Evolutionary conservation across 129 eudicot genomes (phyloP).

Genomic region (Smallanthus sonchifolius): DNA sequence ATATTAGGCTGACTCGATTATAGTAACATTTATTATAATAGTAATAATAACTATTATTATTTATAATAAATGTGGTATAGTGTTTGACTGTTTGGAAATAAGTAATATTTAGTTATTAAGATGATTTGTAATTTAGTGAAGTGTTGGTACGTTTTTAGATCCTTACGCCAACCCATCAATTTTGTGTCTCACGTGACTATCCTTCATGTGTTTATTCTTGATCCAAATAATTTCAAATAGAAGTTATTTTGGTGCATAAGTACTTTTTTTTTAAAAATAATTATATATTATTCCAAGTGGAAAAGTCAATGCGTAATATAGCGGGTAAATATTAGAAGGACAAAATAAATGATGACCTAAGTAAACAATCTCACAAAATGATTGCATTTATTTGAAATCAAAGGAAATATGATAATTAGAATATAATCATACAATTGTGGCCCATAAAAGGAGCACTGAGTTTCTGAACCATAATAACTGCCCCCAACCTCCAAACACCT

Average conservation of each 20-base stretch:
- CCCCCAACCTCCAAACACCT: not conserved
- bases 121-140: constrained; percentile 4
- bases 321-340: too few species aligned
- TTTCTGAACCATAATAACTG: constrained; percentile 11
- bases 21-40: too few species aligned
- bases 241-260: not conserved
- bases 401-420: not conserved
- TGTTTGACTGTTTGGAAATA: constrained; percentile 4
- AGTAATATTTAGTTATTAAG: not conserved
- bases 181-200: constrained; percentile 14
- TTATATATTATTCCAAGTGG: too few species aligned
- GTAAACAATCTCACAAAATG: not conserved
- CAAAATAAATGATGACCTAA: not conserved
- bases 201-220: not conserved
- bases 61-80: not conserved
- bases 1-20: too few species aligned
- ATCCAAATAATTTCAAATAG: not conserved
- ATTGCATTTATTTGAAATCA: not conserved
- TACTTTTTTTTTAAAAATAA: too few species aligned
- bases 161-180: constrained; percentile 20
- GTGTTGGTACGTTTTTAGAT: constrained; percentile 25
- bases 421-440: constrained; percentile 13
- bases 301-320: too few species aligned
- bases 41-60: not conserved
- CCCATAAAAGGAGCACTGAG: constrained; percentile 13